Evolutionary conservation across 2,329 filamentous ascomycete species (phyloP).

Genomic region (Calonectria honghensis): DNA sequence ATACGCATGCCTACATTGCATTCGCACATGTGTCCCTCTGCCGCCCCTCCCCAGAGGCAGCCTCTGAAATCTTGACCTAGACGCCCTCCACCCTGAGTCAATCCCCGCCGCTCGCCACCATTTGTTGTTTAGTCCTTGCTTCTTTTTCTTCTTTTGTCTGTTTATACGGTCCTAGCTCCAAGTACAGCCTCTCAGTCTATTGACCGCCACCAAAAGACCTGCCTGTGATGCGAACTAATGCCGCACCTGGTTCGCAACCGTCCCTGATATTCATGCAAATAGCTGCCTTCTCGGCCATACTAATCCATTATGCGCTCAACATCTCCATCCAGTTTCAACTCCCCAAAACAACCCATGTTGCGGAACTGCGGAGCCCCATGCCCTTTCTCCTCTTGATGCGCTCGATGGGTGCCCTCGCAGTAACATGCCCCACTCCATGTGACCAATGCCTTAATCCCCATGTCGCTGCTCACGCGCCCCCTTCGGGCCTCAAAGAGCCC

Average conservation of each 20-base stretch:
- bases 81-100: neutral
- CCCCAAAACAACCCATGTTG: conserved; percentile 21
- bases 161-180: neutral
- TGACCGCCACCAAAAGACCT: conserved; percentile 21
- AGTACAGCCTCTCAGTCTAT: conserved; percentile 35
- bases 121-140: neutral
- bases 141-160: conserved; percentile 3
- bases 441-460: conserved; percentile 41
- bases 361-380: conserved; percentile 23
- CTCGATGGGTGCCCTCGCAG: conserved; percentile 15
- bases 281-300: conserved; percentile 8
- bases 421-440: conserved; percentile 42
- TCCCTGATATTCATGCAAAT: conserved; percentile 13
- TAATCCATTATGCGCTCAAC: conserved; percentile 10
- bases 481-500: conserved; percentile 23
- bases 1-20: neutral
- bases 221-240: conserved; percentile 13
- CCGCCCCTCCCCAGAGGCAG: neutral
- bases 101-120: conserved; percentile 2
- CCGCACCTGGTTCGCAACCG: conserved; percentile 24
- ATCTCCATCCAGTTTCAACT: conserved; percentile 17
- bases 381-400: neutral
- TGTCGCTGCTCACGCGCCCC: conserved; percentile 41
- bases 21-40: neutral
- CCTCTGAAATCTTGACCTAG: neutral